Evolutionary conservation across 768 basidiomycete genomes (phyloP), one percentile per base, ranked within the genome.

Genomic region (Rhizopogon sp.): DNA sequence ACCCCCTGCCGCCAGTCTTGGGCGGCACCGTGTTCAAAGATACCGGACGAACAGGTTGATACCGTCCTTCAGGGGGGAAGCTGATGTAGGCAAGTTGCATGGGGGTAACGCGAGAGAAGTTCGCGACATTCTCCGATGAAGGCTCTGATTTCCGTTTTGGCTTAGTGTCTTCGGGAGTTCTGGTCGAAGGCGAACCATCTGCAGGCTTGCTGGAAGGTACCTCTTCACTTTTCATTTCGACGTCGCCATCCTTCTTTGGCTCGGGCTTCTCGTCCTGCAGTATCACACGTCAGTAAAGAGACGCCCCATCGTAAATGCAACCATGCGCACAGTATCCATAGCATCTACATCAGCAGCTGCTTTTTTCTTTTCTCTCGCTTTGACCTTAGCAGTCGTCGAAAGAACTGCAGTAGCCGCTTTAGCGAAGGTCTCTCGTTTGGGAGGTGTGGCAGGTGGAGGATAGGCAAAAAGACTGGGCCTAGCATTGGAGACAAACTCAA

Each of bases 331-430:
- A 49, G 83, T 79, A 20, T 96, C 91, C 85, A 94, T 93, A 1
- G 77, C 76, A 44, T 90, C 89, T 10, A 80, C 83, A 49, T 93
- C 93, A 3, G 83, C 85, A 41, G 83, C 89, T 43, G 89, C 91
- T 71, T 97, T 93, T 63, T 84, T 89, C 79, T 90, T 95, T 66
- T 94, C 93, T 59, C 97, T 81, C 1, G 94, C 94, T 68, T 92
- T 93, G n/a, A 90, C 93, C 70, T 93, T 96, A 0, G 94, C 96
- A 1, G 97, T 99, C 0, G 97, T 98, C 7, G 93, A 97, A 40
- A 99, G 79, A 10, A 99, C 95, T 37, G 95, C 97, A 13, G 94
- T 87, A 29, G 90, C 93, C 52, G 96, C 88, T 72, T 96, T 97
- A 41, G 90, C 82, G 20, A 90, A 87, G 0, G 90, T 79, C 74